These are phyloP conservation scores for Pyrrhoderma noxium DNA, from an alignment of 1,284 basidiomycete genomes.

Conservation along the genomic window DNA sequence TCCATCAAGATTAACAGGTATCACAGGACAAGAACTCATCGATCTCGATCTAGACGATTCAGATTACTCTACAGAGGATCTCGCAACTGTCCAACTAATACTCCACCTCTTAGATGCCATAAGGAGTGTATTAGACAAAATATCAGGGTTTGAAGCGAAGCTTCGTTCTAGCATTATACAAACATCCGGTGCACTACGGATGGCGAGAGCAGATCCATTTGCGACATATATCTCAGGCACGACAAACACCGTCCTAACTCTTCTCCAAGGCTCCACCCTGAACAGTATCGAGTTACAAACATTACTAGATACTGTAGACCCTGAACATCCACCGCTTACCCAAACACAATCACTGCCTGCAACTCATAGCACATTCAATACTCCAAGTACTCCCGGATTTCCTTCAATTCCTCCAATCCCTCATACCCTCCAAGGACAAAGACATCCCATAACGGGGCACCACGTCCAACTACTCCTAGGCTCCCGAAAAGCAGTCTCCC, in stretches of 20 bases:
- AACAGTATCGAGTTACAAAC: conserved; percentile 73
- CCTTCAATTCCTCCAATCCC: conserved; percentile 15
- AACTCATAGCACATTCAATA: conserved; percentile 13
- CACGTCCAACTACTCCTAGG: conserved; percentile 43
- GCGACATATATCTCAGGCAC: conserved; percentile 51
- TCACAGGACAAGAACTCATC: conserved; percentile 51
- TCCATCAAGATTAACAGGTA: conserved; percentile 27
- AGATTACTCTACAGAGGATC: conserved; percentile 84
- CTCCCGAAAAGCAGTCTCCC: conserved; percentile 52
- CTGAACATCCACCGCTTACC: conserved; percentile 33
- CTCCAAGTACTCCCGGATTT: conserved; percentile 25
- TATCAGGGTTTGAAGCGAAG: conserved; percentile 62
- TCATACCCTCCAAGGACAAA: background rate
- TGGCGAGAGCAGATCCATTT: conserved; percentile 46
- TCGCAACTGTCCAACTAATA: conserved; percentile 75
- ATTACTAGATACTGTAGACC: conserved; percentile 50
- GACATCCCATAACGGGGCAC: conserved; percentile 23
- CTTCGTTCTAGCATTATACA: conserved; percentile 52
- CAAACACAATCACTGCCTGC: conserved; percentile 8
- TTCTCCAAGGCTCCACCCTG: conserved; percentile 75
- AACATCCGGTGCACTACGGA: conserved; percentile 49
- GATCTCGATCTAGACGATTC: conserved; percentile 72
- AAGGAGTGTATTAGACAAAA: conserved; percentile 59
- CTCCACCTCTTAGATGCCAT: conserved; percentile 79
- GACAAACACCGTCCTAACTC: conserved; percentile 61